phyloP scores from a whole-genome alignment of 345 rosid species.

The Pugionium dolabratum region DNA sequence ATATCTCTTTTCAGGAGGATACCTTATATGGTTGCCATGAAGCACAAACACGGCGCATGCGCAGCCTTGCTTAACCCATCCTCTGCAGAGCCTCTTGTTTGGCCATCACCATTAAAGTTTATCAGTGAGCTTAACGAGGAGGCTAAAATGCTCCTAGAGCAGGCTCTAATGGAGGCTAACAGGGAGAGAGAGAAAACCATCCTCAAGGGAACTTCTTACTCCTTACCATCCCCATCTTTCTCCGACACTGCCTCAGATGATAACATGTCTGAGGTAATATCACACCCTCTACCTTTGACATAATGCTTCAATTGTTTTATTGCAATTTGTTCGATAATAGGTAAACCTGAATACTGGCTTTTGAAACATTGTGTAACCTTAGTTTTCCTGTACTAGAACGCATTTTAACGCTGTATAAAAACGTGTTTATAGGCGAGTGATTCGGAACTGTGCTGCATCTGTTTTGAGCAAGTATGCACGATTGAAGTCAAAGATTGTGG shows the following conservation, averaged over 20 bases:
- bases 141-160: conserved; percentile 74
- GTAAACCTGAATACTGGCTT: too few relatives aligned
- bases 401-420: conserved; percentile 7
- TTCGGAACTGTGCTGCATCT: conserved; percentile 82
- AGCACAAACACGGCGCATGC: conserved; percentile 73
- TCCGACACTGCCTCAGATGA: conserved; percentile 70
- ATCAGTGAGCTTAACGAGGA: too few relatives aligned
- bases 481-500: too few relatives aligned
- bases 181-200: conserved; percentile 83
- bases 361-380: not conserved
- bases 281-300: not conserved
- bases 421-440: conserved; percentile 65
- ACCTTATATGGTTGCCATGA: conserved; percentile 76
- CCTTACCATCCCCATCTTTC: conserved; percentile 63
- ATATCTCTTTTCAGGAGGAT: conserved; percentile 64
- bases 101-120: conserved; percentile 98
- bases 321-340: not conserved
- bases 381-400: not conserved
- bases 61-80: too few relatives aligned
- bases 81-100: conserved; percentile 92
- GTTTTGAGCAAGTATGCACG: conserved; percentile 98
- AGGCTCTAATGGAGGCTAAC: too few relatives aligned
- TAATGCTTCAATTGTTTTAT: not conserved
- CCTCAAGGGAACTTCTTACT: conserved; percentile 63
- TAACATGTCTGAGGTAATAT: conserved; percentile 76